Evolutionary conservation across 1,284 basidiomycete genomes (phyloP), one percentile per base, ranked within the genome.

Genomic region (Volvariella surrecta): DNA sequence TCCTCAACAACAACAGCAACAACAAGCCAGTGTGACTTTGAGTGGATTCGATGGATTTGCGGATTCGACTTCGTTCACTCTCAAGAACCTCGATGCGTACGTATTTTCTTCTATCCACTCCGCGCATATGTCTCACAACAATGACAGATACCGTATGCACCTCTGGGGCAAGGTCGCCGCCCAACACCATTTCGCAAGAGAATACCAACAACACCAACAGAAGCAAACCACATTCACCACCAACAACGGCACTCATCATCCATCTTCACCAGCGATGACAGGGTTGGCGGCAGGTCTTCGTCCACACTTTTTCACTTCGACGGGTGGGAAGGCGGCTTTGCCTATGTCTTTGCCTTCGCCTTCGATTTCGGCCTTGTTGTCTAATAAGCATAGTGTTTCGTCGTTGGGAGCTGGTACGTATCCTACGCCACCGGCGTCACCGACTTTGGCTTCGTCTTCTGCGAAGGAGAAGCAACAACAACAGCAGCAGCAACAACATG

Each of bases 161-260:
- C 70, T 92, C 1, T 92, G 89, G 89, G 76, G 79, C 30, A 78
- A 82, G 61, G 84, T 92, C 74, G 86, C 86, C 0, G 61, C 46
- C 10, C 54, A 57, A 43, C 53, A 56, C 35, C 53, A 54, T n/a
- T n/a, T n/a, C n/a, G n/a, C n/a, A n/a, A n/a, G n/a, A 39, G 60
- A 60, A 34, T 62, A 63, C 28, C 59, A 63, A 18, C 52, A 52
- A 4, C 58, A 50, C 31, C 58, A 57, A 4, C 40, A 50, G 35
- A 52, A 53, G 32, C 62, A 53, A 32, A 15, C 45, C 42, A 20
- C 4, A 46, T 46, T 1, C 46, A 31, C n/a, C 32, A 47, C 37
- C 43, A 47, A 35, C 51, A 53, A 22, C 51, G 16, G 53, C 52
- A 43, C 59, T 73, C 28, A 63, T n/a, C n/a, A n/a, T n/a, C n/a